Base-by-base conservation (phyloP, 2,329 filamentous ascomycete genomes). In the Verticillium albo-atrum region DNA sequence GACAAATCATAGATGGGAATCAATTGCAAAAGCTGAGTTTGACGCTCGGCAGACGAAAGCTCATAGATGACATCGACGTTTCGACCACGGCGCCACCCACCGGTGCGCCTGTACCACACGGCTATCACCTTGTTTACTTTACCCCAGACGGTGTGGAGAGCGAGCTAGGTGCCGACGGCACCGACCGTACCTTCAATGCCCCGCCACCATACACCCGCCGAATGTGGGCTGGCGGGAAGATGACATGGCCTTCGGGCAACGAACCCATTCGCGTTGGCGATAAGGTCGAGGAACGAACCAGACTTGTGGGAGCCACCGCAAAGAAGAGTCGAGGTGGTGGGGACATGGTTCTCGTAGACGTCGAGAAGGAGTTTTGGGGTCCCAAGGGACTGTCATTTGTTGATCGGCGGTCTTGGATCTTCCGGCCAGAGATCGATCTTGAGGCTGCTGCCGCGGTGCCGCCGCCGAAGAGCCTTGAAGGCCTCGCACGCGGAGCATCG, bases 171-270 rank as follows among this genome's bases (percentile, higher is more conserved):
- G 62, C 68, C 0, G 86, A 89, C 68, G 87, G 87, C 15, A 86
- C 83, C 0, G 86, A 89, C 70, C 72, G 68, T 1, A 81, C 80
- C 0, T 88, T 84, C 68, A 89, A 87, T 64, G 80, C 85, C 0
- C 77, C 82, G 0, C 62, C 72, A 3, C 85, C 85, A 0, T 89
- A 88, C 60, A 86, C 84, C 2, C 72, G 86, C 30, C 77, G 86
- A 14, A 89, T 89, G 86, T 89, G 87, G 87, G 86, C 86, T 0
- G 86, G 86, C 1, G 87, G 87, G 0, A 75, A 77, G 59, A 82
- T 89, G 71, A 68, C 70, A 15, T 87, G 84, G 83, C 63, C 54
- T n/a, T 54, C 10, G 60, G 65, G 23, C 23, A 58, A 47, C 9
- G 9, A 23, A 10, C 27, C 52, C 26, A 25, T 56, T 63, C 73